phyloP scores from a whole-genome alignment of 2,329 filamentous ascomycete genomes.

The Westerdykella aurantiaca region DNA sequence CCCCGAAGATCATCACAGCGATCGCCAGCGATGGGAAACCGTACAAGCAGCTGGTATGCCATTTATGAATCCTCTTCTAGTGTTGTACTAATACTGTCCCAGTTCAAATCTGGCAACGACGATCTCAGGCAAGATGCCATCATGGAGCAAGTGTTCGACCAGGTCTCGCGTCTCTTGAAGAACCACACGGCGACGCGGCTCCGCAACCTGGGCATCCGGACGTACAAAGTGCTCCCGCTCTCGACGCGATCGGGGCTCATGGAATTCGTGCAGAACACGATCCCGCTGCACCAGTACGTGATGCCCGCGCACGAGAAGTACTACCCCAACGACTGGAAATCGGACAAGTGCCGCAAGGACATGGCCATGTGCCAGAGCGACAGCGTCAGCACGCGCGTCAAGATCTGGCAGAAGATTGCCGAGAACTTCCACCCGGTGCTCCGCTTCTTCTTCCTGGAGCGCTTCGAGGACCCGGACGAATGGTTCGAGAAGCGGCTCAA shows the following conservation, averaged over 20 bases:
- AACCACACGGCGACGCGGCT: slow-evolving; percentile 82
- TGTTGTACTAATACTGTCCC: slow-evolving; percentile 1
- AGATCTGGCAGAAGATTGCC: slow-evolving; percentile 70
- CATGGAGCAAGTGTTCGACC: slow-evolving; percentile 99
- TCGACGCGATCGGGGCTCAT: slow-evolving; percentile 84
- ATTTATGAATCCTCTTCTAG: background rate
- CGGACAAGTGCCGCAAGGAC: slow-evolving; percentile 68
- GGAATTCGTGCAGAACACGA: slow-evolving; percentile 92
- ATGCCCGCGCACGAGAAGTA: slow-evolving; percentile 86
- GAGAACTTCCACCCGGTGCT: slow-evolving; percentile 87
- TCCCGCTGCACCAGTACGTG: slow-evolving; percentile 85
- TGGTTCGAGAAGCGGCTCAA: slow-evolving; percentile 89
- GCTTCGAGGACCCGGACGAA: slow-evolving; percentile 87
- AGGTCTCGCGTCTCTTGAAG: slow-evolving; percentile 84
- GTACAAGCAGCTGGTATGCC: slow-evolving; percentile 74
- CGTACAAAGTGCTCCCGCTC: slow-evolving; percentile 92
- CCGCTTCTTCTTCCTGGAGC: slow-evolving; percentile 95
- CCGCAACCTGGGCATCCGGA: slow-evolving; percentile 81
- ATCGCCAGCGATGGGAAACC: slow-evolving; percentile 68
- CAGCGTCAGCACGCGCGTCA: slow-evolving; percentile 63
- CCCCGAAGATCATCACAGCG: slow-evolving; percentile 86
- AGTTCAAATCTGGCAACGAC: slow-evolving; percentile 91
- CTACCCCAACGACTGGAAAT: slow-evolving; percentile 76
- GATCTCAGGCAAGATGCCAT: slow-evolving; percentile 94
- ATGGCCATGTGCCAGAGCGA: slow-evolving; percentile 69